Base-by-base conservation (phyloP, 176 grass and related monocot genomes). In the Saccharum spontaneum region DNA sequence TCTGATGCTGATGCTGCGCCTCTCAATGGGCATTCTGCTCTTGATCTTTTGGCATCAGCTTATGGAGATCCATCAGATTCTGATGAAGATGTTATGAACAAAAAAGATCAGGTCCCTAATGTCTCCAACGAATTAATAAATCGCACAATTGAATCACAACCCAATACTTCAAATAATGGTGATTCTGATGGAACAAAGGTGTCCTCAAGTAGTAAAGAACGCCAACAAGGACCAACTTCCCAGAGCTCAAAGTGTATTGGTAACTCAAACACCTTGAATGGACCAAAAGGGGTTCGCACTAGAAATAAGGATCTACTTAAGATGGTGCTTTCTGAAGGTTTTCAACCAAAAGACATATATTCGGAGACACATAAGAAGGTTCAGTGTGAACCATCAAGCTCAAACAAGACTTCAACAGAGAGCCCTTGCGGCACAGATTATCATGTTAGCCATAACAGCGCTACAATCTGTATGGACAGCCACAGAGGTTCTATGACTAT, bases 11-110 rank as follows among this genome's bases (percentile, higher is more conserved):
- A 91, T 90, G 79, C 65, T 73, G 87, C 60, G 17, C 77, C 91
- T 70, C 72, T 79, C 57, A 76, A 86, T 77, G 55, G 81, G 61
- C 79, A 43, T 77, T 94, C 97, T 88, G 91, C 90, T 76, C 97
- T 92, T 88, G 97, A 92, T 89, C 88, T 91, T 80, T 89, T 99
- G 81, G 97, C 82, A 37, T 90, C 92, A 83, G 83, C 75, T 50
- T 90, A 94, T 86, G 91, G 57, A 40, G 88, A 88, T 87, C 73
- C 43, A 76, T 91, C 93, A 73, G 86, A 92, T 67, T 82, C 94
- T 79, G 87, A 89, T 61, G 78, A 95, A 70, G 83, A 95, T 90
- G 79, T 82, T 82, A 24, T 9, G 62, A 46, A 72, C 76, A 71
- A 87, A 89, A 70, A 82, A 45, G 36, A 5, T 68, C 28, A 76